Evolutionary conservation across 495 filamentous ascomycete species (phyloP), one percentile per base, ranked within the genome.

Genomic region (Lophiotrema nucula): DNA sequence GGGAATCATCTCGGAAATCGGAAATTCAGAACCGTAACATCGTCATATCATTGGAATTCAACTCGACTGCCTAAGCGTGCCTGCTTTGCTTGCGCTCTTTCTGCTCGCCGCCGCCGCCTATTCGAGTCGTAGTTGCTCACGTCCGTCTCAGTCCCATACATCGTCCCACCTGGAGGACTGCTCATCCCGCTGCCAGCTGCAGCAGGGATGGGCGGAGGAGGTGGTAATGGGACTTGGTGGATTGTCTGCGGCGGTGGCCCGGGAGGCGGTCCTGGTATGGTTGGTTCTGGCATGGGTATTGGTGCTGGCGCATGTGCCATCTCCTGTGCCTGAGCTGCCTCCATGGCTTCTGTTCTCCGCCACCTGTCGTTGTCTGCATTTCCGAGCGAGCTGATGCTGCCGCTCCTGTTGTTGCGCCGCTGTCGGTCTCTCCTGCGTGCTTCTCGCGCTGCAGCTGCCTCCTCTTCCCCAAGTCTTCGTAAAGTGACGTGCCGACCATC

Each of bases 401-500:
- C 60, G 23, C 41, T 55, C 15, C 65, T 44, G 25, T 55, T 47
- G 8, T 8, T n/a, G 16, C 68, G 47, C 3, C 63, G 45, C 31
- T 58, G 56, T 8, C 65, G 50, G 24, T 69, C 61, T 41, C 62
- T 64, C 8, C 81, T 75, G 38, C 80, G 74, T 12, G 78, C 75
- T 57, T 82, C 79, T 37, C 84, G 79, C 41, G 77, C 79, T 12
- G 80, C 81, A 11, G 82, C 84, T 2, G 87, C 86, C 78, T 95
- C 90, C 69, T 90, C 83, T 59, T 92, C 89, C 6, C 86, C 89
- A 12, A 96, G 73, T 24, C 88, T 79, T 21, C 89, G 81, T 18
- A 96, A 77, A 11, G 90, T 95, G 43, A 95, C 85, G 62, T 90
- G 87, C 27, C 85, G 81, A 50, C 88, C 85, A 63, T 95, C 87